Conservation (phyloP, 306 rosid species). For the Hippophae rhamnoides region DNA sequence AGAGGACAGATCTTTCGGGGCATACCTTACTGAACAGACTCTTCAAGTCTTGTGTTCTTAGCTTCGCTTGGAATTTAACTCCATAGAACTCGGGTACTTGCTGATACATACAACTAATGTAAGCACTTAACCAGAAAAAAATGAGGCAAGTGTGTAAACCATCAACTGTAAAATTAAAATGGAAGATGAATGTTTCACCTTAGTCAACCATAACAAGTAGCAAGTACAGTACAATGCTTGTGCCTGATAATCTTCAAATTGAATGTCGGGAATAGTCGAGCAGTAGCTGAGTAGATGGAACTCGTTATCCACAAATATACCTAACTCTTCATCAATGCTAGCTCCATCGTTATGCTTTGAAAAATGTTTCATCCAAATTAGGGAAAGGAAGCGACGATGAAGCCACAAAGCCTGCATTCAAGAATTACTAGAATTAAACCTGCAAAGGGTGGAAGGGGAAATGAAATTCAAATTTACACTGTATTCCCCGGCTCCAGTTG, state of each 20-base stretch:
- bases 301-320: conserved; percentile 43
- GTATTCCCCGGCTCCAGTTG: neutral
- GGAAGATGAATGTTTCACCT: conserved; percentile 30
- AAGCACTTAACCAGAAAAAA: conserved; percentile 10
- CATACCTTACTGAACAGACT: conserved; percentile 38
- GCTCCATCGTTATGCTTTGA: conserved; percentile 8
- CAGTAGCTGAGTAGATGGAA: conserved; percentile 41
- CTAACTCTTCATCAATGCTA: conserved; percentile 19
- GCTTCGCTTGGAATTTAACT: conserved; percentile 32
- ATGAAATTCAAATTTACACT: neutral
- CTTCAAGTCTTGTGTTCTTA: conserved; percentile 40
- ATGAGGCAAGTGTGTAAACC: neutral
- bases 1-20: conserved; percentile 47
- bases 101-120: conserved; percentile 31
- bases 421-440: conserved; percentile 7
- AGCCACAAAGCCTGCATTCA: conserved; percentile 78
- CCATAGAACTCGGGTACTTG: conserved; percentile 37
- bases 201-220: conserved; percentile 57
- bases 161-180: neutral
- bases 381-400: conserved; percentile 76
- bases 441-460: conserved; percentile 1
- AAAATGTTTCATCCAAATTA: conserved; percentile 45
- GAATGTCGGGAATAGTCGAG: conserved; percentile 35
- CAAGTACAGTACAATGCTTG: conserved; percentile 51
- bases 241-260: conserved; percentile 59